phyloP scores from a whole-genome alignment of 1,284 basidiomycete genomes.

The Pseudozyma hubeiensis region DNA sequence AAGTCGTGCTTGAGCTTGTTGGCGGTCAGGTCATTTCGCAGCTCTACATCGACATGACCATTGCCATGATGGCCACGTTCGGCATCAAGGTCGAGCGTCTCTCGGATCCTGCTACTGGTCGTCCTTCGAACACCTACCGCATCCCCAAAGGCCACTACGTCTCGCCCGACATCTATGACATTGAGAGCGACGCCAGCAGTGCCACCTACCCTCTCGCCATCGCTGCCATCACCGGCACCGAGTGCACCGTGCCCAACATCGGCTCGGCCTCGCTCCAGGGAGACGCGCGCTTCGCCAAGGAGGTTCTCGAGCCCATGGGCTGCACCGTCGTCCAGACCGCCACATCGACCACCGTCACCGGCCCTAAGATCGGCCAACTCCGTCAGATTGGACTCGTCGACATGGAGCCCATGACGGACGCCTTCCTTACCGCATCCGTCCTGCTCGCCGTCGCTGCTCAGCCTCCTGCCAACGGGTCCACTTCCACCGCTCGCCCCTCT shows the following conservation, averaged over 20 bases:
- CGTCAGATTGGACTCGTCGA: slow-evolving; percentile 88
- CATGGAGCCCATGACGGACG: slow-evolving; percentile 99
- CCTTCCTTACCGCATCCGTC: slow-evolving; percentile 93
- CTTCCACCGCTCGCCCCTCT: slow-evolving; percentile 44
- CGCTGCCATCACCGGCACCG: slow-evolving; percentile 93
- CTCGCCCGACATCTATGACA: slow-evolving; percentile 82
- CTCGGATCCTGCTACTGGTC: slow-evolving; percentile 75
- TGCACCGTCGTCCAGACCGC: slow-evolving; percentile 88
- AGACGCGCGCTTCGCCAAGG: slow-evolving; percentile 92
- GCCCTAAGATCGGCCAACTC: slow-evolving; percentile 83
- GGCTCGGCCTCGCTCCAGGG: slow-evolving; percentile 92
- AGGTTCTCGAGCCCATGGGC: slow-evolving; percentile 94
- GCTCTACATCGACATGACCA: slow-evolving; percentile 99
- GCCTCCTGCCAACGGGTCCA: slow-evolving; percentile 68
- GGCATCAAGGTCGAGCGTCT: slow-evolving; percentile 83
- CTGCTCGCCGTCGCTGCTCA: slow-evolving; percentile 79
- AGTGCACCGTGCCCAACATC: slow-evolving; percentile 92
- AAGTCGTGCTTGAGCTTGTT: slow-evolving; percentile 86
- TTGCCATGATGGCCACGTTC: slow-evolving; percentile 97
- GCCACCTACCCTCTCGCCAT: slow-evolving; percentile 97
- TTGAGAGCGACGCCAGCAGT: slow-evolving; percentile 94
- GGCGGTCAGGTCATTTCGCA: slow-evolving; percentile 96
- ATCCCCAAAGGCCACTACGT: slow-evolving; percentile 85
- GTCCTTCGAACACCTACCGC: slow-evolving; percentile 78
- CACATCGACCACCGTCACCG: slow-evolving; percentile 90